Evolutionary conservation across 2,329 filamentous ascomycete genomes (phyloP).

Genomic region (Claviceps paspali): DNA sequence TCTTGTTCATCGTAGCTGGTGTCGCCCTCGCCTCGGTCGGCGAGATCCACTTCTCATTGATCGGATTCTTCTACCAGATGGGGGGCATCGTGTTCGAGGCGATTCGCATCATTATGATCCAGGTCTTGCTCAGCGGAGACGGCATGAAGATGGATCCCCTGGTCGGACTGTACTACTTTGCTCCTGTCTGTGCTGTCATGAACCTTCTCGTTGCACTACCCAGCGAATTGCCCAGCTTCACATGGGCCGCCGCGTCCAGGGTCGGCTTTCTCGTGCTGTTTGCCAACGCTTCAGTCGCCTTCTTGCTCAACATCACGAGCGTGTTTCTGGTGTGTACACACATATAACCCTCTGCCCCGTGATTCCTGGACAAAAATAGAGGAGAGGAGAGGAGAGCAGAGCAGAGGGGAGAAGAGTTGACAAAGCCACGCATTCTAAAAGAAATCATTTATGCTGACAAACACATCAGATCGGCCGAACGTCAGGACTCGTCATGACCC

Average conservation of each 20-base stretch:
- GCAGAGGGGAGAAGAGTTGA: neutral
- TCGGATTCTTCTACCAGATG: conserved; percentile 54
- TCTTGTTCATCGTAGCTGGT: conserved; percentile 36
- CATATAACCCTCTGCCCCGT: neutral
- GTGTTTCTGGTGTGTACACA: conserved; percentile 59
- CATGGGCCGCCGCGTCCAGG: conserved; percentile 47
- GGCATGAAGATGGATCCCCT: conserved; percentile 80
- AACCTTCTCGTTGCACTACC: conserved; percentile 57
- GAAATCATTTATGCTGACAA: no score
- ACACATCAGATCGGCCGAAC: conserved; percentile 63
- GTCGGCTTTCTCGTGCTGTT: conserved; percentile 52
- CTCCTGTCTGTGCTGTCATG: conserved; percentile 69
- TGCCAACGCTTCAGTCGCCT: conserved; percentile 63
- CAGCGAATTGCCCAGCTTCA: conserved; percentile 52
- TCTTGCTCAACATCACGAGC: conserved; percentile 67
- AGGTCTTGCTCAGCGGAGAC: conserved; percentile 60
- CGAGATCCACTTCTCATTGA: conserved; percentile 53
- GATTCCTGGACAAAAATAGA: neutral
- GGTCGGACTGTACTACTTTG: conserved; percentile 81
- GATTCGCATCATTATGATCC: conserved; percentile 69
- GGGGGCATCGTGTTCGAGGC: conserved; percentile 70
- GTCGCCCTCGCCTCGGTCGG: conserved; percentile 40
- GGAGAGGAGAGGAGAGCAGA: neutral
- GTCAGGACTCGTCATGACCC: conserved; percentile 70
- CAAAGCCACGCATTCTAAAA: neutral